Evolutionary conservation across 495 filamentous ascomycete species (phyloP), one percentile per base, ranked within the genome.

Genomic region (Hypomontagnella submonticulosa): DNA sequence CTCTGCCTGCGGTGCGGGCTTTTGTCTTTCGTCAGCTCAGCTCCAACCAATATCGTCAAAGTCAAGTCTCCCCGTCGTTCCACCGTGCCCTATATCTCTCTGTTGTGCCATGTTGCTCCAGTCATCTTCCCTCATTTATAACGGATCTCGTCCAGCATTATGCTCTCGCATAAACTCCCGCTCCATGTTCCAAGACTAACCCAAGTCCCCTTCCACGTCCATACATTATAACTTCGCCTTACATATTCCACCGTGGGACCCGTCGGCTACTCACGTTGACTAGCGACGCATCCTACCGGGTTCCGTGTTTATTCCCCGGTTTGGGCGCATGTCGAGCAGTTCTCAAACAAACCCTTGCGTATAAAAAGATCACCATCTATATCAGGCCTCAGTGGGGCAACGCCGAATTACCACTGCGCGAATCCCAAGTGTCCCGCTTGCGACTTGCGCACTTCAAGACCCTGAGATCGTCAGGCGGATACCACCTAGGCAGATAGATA

Each of bases 41-140:
- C 43, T 57, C 53, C 66, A 66, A 55, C 62, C 70, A 65, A 62
- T 66, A 59, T 62, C 44, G 23, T 65, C 56, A 53, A 53, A 51
- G 44, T 65, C 20, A 53, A 65, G 61, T 52, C 61, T 57, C 50
- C 59, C 55, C 57, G 61, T 63, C 48, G 61, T 67, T 61, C 66
- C 69, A 64, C 60, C 61, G 44, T 57, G 44, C 44, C 59, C 56
- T 63, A 67, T 68, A 57, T 68, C 65, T 67, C 58, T 73, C 57
- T 69, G 69, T 71, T 56, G 57, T 70, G 71, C 71, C 71, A 73
- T 69, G 71, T 73, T 70, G 71, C 57, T 73, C 69, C 69, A 71
- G 58, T 73, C 43, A 44, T 44, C 50, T 58, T 44, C n/a, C 15
- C 63, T 70, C 56, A 54, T 69, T 71, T 71, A 71, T 73, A 72